Conservation (phyloP, 345 rosid genomes). For the Populus simonii region DNA sequence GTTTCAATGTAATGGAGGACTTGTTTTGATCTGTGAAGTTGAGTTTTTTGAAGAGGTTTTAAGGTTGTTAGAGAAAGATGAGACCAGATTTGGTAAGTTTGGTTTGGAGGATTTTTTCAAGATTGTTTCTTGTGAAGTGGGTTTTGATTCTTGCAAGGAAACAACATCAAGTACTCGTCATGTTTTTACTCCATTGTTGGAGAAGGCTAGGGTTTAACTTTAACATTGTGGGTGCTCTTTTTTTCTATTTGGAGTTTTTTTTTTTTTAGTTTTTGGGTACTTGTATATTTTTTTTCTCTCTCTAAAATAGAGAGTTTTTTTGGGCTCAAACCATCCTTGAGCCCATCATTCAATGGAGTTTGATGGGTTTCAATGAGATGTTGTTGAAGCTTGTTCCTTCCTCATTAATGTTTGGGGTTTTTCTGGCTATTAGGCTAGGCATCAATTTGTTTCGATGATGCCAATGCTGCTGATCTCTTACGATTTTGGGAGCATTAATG, state of each 20-base stretch:
- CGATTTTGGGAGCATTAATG: neutral
- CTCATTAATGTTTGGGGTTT: neutral
- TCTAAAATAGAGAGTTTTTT: neutral
- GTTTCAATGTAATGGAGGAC: neutral
- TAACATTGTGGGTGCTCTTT: neutral
- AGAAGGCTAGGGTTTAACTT: neutral
- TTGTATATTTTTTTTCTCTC: neutral
- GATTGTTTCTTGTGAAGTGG: neutral
- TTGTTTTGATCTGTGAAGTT: neutral
- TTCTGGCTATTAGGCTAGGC: neutral
- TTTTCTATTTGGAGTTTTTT: neutral
- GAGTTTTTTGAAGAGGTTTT: conserved; percentile 2
- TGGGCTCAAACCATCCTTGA: neutral
- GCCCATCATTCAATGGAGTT: neutral
- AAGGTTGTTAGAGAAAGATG: neutral
- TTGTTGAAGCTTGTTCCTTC: neutral
- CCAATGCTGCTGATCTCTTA: neutral
- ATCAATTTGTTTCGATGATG: neutral
- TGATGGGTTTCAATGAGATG: conserved; percentile 1
- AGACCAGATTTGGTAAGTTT: neutral
- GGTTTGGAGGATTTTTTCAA: neutral
- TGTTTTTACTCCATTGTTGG: neutral
- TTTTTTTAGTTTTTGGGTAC: neutral
- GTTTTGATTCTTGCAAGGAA: neutral
- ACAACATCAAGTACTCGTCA: neutral